Percentiles rank a stretch among this genome's conserved stretches.
Evolutionary conservation across 768 basidiomycete species (phyloP).

Genomic region (Leccinum longicurvipes): DNA sequence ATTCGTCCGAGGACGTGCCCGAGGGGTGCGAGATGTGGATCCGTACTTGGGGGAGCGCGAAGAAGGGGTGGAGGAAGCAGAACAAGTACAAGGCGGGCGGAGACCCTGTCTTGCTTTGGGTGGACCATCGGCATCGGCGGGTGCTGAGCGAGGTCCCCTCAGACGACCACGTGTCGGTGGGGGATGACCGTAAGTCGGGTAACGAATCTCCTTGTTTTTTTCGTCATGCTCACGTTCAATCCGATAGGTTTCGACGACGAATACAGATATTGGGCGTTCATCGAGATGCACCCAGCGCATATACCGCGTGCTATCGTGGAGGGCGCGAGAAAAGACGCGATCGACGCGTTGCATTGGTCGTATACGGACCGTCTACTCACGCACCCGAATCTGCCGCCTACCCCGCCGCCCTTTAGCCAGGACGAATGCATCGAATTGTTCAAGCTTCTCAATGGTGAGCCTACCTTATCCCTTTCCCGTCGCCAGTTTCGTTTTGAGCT

Average conservation of each 20-base stretch:
- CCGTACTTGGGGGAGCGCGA: slow-evolving; percentile 36
- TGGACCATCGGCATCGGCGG: slow-evolving; percentile 59
- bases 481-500: not conserved
- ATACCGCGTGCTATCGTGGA: slow-evolving; percentile 45
- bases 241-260: slow-evolving; percentile 65
- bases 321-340: slow-evolving; percentile 61
- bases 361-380: slow-evolving; percentile 77
- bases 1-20: slow-evolving; percentile 31
- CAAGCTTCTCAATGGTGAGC: slow-evolving; percentile 44
- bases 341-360: slow-evolving; percentile 76
- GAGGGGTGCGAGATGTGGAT: slow-evolving; percentile 64
- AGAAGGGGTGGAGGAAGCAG: slow-evolving; percentile 28
- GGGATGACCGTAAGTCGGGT: slow-evolving; percentile 40
- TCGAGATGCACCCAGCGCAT: slow-evolving; percentile 79
- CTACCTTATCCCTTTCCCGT: not conserved
- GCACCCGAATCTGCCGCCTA: slow-evolving; percentile 40
- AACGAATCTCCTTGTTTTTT: not conserved
- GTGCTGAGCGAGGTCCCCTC: slow-evolving; percentile 46
- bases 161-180: slow-evolving; percentile 24
- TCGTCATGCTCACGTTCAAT: not conserved
- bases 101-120: slow-evolving; percentile 51
- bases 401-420: slow-evolving; percentile 67
- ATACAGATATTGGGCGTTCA: slow-evolving; percentile 78
- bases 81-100: slow-evolving; percentile 29
- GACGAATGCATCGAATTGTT: slow-evolving; percentile 77